Conservation (phyloP, 805 yeast species). For the Candida odintsovae region DNA sequence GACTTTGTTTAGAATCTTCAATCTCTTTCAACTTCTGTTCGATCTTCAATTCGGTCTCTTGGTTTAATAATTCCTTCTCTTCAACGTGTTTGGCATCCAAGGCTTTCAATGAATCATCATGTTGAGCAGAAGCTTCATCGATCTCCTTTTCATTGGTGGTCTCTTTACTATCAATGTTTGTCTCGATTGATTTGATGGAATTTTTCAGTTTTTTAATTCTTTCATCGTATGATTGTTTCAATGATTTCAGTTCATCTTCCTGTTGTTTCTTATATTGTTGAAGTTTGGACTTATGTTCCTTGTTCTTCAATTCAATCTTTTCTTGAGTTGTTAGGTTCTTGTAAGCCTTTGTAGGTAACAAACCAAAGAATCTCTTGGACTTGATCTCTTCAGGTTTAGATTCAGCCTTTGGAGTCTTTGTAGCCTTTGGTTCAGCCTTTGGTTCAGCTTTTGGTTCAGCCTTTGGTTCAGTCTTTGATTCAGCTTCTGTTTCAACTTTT, state of each 20-base stretch:
- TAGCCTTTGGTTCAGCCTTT: neutral
- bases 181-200: slow-evolving; percentile 19
- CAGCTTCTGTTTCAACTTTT: neutral
- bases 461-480: neutral
- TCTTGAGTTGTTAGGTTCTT: slow-evolving; percentile 6
- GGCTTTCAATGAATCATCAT: slow-evolving; percentile 13
- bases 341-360: slow-evolving; percentile 6
- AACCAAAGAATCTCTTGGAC: slow-evolving; percentile 10
- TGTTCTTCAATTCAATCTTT: slow-evolving; percentile 12
- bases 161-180: slow-evolving; percentile 13
- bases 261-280: slow-evolving; percentile 12
- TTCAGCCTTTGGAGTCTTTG: neutral
- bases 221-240: slow-evolving; percentile 16
- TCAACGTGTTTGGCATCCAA: slow-evolving; percentile 21
- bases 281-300: slow-evolving; percentile 15
- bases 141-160: slow-evolving; percentile 9
- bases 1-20: slow-evolving; percentile 18
- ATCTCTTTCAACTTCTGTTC: slow-evolving; percentile 15
- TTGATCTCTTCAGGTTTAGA: neutral
- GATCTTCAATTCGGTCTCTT: slow-evolving; percentile 21
- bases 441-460: no score
- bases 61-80: slow-evolving; percentile 12
- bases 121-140: slow-evolving; percentile 11
- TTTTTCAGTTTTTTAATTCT: slow-evolving; percentile 18
- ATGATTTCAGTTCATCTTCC: slow-evolving; percentile 12